Evolutionary conservation across 805 yeast species (phyloP).

Genomic region (Ogataea corticis): DNA sequence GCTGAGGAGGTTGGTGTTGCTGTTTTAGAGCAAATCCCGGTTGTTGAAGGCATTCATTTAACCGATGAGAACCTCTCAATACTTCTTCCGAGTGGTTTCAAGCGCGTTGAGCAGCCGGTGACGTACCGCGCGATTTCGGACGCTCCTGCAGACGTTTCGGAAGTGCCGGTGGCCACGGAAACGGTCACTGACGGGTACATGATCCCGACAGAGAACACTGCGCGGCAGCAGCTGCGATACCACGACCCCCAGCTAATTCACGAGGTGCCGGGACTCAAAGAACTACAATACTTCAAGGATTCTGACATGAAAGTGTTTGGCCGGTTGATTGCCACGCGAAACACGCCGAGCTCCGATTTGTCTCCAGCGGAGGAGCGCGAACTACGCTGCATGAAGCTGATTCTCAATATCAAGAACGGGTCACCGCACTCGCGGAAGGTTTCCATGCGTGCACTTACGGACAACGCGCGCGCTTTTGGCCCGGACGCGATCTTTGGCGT

Average conservation of each 20-base stretch:
- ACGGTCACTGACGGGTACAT: slow-evolving; percentile 40
- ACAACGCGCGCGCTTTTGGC: slow-evolving; percentile 64
- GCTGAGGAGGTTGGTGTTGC: not conserved
- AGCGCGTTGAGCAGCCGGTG: slow-evolving; percentile 44
- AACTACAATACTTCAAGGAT: slow-evolving; percentile 66
- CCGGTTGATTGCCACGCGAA: slow-evolving; percentile 44
- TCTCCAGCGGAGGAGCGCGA: slow-evolving; percentile 58
- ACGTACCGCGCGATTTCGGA: slow-evolving; percentile 39
- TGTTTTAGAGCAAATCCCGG: slow-evolving; percentile 21
- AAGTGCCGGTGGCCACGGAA: slow-evolving; percentile 13
- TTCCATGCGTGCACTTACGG: slow-evolving; percentile 67
- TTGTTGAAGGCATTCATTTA: slow-evolving; percentile 38
- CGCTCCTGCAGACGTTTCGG: slow-evolving; percentile 20
- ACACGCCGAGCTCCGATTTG: slow-evolving; percentile 35
- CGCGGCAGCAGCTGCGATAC: slow-evolving; percentile 22
- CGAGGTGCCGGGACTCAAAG: slow-evolving; percentile 65
- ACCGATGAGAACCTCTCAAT: slow-evolving; percentile 48
- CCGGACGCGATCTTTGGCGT: slow-evolving; percentile 67
- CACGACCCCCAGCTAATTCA: slow-evolving; percentile 43
- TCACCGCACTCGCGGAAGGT: slow-evolving; percentile 63
- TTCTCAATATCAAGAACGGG: slow-evolving; percentile 79
- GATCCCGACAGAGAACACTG: slow-evolving; percentile 51
- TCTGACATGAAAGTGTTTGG: slow-evolving; percentile 75
- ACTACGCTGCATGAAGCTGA: slow-evolving; percentile 57
- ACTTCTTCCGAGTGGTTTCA: slow-evolving; percentile 55